Evolutionary conservation across 257 asterid species (phyloP).

Genomic region (Solanum sejunctum): DNA sequence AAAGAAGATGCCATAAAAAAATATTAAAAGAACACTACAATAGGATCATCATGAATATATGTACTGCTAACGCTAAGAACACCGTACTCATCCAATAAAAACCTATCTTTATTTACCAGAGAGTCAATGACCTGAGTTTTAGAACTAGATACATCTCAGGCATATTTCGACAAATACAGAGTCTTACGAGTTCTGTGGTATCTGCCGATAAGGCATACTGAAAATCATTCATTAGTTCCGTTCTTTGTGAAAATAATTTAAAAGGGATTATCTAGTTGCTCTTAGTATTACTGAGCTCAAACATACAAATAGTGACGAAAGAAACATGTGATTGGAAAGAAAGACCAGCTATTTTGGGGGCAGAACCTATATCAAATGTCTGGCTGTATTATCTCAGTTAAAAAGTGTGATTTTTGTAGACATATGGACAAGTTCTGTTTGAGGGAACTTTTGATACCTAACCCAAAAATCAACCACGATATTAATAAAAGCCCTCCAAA

Average conservation of each 20-base stretch:
- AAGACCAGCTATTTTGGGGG: neutral
- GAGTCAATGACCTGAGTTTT: neutral
- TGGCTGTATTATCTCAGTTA: neutral
- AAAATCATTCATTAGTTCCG: neutral
- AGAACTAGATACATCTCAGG: neutral
- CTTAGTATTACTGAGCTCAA: neutral
- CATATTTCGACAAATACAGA: neutral
- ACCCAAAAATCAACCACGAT: neutral
- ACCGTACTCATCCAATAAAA: neutral
- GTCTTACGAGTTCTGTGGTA: neutral
- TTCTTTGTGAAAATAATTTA: neutral
- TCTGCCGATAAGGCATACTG: neutral
- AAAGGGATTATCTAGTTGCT: neutral
- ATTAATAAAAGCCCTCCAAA: neutral
- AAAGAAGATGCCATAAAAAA: neutral
- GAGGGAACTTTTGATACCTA: neutral
- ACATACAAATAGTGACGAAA: neutral
- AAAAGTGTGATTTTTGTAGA: neutral
- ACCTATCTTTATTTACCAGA: neutral
- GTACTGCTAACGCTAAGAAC: neutral
- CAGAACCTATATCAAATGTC: neutral
- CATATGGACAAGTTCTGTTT: neutral
- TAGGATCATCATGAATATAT: neutral
- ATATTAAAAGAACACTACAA: neutral
- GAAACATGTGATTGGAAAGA: neutral